Percentiles rank a stretch among this genome's conserved stretches.
Evolutionary conservation across 2,329 filamentous ascomycete genomes (phyloP).

Genomic region (Fusarium napiforme): DNA sequence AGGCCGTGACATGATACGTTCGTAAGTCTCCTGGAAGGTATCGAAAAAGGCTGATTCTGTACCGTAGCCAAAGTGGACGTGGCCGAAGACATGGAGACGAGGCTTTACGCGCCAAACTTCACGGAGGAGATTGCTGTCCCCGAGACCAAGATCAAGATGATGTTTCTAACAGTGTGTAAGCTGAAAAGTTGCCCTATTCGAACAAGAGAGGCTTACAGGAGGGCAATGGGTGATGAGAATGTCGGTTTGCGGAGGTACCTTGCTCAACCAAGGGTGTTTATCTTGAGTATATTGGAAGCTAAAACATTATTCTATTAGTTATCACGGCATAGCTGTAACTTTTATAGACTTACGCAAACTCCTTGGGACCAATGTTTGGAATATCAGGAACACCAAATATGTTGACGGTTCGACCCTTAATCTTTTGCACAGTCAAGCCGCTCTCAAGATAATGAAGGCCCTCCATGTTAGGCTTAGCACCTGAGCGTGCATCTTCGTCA

Average conservation of each 20-base stretch:
- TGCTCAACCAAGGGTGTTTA: slow-evolving; percentile 76
- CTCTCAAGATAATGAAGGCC: slow-evolving; percentile 81
- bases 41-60: slow-evolving; percentile 79
- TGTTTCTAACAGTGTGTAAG: slow-evolving; percentile 58
- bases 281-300: slow-evolving; percentile 78
- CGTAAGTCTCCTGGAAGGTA: slow-evolving; percentile 76
- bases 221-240: slow-evolving; percentile 86
- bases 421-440: slow-evolving; percentile 69
- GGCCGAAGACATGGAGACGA: slow-evolving; percentile 83
- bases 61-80: slow-evolving; percentile 82
- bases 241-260: slow-evolving; percentile 77
- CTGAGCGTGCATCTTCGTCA: slow-evolving; percentile 64
- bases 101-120: slow-evolving; percentile 82
- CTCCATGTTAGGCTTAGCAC: slow-evolving; percentile 71
- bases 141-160: slow-evolving; percentile 76
- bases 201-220: slow-evolving; percentile 59
- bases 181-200: not conserved
- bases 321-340: not conserved
- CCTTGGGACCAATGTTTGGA: slow-evolving; percentile 75
- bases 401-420: slow-evolving; percentile 64
- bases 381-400: slow-evolving; percentile 87
- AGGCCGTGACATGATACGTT: slow-evolving; percentile 66
- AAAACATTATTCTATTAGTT: slow-evolving; percentile 11
- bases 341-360: slow-evolving; percentile 65
- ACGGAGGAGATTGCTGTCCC: slow-evolving; percentile 75